Percentiles rank a stretch among this genome's conserved stretches.
Conservation (phyloP, 2,329 filamentous ascomycete genomes). For the Aspergillus jensenii region DNA sequence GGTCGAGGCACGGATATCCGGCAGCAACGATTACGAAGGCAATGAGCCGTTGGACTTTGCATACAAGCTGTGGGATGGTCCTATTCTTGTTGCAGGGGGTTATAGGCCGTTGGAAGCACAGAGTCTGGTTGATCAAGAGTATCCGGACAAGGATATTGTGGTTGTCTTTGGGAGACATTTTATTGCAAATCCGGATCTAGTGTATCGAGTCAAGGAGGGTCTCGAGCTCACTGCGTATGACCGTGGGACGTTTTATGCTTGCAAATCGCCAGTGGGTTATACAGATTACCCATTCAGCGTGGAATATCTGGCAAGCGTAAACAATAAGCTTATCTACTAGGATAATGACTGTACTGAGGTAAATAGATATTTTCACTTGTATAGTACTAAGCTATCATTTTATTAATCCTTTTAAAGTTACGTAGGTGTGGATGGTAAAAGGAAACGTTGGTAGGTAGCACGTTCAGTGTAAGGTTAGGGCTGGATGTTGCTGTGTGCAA, state of each 20-base stretch:
- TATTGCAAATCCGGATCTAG: slow-evolving; percentile 48
- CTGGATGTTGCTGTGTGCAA: no score
- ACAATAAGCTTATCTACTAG: no score
- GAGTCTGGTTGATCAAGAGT: slow-evolving; percentile 33
- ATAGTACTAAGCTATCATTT: no score
- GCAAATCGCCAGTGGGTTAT: slow-evolving; percentile 40
- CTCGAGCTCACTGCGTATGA: slow-evolving; percentile 41
- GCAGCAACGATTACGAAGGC: slow-evolving; percentile 28
- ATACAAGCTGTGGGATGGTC: slow-evolving; percentile 44
- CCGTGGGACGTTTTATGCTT: slow-evolving; percentile 41
- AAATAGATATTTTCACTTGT: no score
- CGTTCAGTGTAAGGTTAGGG: no score
- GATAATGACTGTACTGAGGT: no score
- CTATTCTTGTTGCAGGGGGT: slow-evolving; percentile 53
- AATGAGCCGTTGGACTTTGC: slow-evolving; percentile 42
- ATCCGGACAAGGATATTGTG: slow-evolving; percentile 30
- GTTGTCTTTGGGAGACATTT: slow-evolving; percentile 46
- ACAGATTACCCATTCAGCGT: slow-evolving; percentile 36
- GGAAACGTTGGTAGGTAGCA: no score
- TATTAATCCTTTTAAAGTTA: no score
- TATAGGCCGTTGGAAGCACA: slow-evolving; percentile 43
- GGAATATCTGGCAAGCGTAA: slow-evolving; percentile 18
- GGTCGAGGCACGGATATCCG: slow-evolving; percentile 55
- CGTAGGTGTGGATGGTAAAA: no score
- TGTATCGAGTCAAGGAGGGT: slow-evolving; percentile 40